A percentile compares a stretch with the other conserved stretches of the same genome.
Conservation (phyloP, 305 asterid species). For the Rubia balearica region DNA sequence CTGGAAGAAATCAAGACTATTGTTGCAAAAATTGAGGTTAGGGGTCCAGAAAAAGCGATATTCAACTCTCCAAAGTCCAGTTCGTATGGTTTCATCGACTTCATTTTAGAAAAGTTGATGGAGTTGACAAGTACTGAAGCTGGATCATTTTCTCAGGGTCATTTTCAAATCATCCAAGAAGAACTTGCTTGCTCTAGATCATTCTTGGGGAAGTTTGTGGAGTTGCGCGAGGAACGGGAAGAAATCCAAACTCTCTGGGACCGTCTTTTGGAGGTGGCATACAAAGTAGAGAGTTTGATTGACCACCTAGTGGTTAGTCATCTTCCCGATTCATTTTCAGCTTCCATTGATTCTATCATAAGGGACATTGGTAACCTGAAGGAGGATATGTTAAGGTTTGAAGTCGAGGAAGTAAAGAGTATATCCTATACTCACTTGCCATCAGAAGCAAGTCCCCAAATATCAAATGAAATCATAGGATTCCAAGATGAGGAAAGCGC, state of each 20-base stretch:
- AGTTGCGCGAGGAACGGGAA: neutral
- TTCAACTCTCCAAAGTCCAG: neutral
- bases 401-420: neutral
- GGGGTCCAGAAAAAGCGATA: neutral
- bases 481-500: neutral
- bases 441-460: neutral
- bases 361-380: neutral
- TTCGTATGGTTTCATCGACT: neutral
- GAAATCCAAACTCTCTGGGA: neutral
- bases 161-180: neutral
- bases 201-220: neutral
- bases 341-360: neutral
- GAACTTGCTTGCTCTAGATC: neutral
- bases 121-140: too few species aligned
- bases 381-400: neutral
- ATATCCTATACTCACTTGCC: neutral
- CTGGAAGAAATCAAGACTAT: too few species aligned
- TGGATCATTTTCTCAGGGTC: too few species aligned
- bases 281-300: neutral
- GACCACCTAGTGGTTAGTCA: neutral
- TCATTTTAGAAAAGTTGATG: neutral
- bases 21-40: too few species aligned
- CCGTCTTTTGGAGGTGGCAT: neutral
- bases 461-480: neutral
- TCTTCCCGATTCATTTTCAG: neutral